Base-by-base conservation (phyloP, 352 stramenopile species). In the Phytophthora podocarpi region DNA sequence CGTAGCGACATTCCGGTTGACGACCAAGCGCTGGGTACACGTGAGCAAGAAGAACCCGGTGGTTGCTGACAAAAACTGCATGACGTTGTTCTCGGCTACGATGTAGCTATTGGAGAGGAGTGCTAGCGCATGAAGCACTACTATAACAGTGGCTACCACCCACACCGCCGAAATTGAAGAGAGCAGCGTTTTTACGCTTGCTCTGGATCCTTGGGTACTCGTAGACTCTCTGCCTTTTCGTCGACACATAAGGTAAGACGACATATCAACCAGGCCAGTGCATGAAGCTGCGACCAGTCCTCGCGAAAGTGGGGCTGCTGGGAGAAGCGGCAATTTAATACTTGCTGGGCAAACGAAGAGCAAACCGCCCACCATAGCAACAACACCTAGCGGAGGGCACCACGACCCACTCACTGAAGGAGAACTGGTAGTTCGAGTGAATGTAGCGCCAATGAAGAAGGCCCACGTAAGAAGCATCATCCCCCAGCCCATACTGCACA, bases 81-180 rank as follows among this genome's bases (percentile, higher is more conserved):
- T 85, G 8, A 90, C 82, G 23, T 70, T 74, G 49, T 72, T 54
- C 46, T 96, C 86, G 7, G 81, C 71, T n/a, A 93, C 80, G 24
- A 96, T 90, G 61, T 89, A 96, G 70, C 84, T 94, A 57, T 96
- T 96, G 28, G 87, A 95, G 16, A 93, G 69, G 21, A 93, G 64
- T 10, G 76, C 75, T 13, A 92, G 57, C 12, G 71, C 59, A 49
- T 94, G 87, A 24, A 93, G 52, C 11, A 93, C 48, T 18, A 91
- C 70, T 4, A 87, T 41, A 9, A 78, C 42, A 10, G 79, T 63
- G 4, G 67, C 65, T 3, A 87, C 61, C 9, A 78, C 42, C 31
- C 49, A 49, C 5, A 50, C 60, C n/a, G 52, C 54, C 27, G 60
- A 59, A 31, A 57, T 36, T 21, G 59, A 60, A 36, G 21, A 28